Base-by-base conservation (phyloP, 2,329 filamentous ascomycete species). In the Aspergillus proliferans region DNA sequence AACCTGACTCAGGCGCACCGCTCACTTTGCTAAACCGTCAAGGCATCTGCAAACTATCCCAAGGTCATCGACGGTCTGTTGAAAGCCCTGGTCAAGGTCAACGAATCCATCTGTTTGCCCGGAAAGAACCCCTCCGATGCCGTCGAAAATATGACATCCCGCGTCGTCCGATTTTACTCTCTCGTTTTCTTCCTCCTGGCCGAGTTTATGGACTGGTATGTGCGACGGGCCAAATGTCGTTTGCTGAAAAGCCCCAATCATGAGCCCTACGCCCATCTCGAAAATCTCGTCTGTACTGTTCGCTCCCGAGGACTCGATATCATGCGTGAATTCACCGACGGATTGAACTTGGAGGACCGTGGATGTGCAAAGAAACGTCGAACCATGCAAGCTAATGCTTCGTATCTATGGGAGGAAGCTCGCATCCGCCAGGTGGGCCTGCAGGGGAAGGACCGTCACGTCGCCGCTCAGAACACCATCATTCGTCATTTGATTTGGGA, bases 151-250 rank as follows among this genome's bases (percentile, higher is more conserved):
- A 56, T 58, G 4, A 46, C 58, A 19, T 46, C 54, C 8, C n/a
- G 49, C 1, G 57, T 67, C 24, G 60, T 63, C 6, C 60, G 54
- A 19, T 58, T 69, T 22, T 71, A 71, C 51, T 56, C 65, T 5
- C 52, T 67, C 38, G 57, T 62, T 3, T 70, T 70, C 33, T 63
- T 71, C 49, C 63, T 68, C 21, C 52, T 71, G 3, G 61, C 62
- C 18, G 66, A 70, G 46, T 59, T 69, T 41, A 69, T 70, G 59
- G 62, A 69, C 49, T 69, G 66, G 61, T 70, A 69, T 57, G 57
- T 64, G 26, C 50, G 65, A 41, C 55, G 59, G 48, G 62, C 61
- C 10, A 66, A 57, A 10, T 70, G 68, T 43, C 64, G 66, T 24
- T 47, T 69, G 6, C 48, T 71, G 41, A 61, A 63, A 26, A 68